Base-by-base conservation (phyloP, 129 eudicot genomes). In the Flaveria ramosissima region DNA sequence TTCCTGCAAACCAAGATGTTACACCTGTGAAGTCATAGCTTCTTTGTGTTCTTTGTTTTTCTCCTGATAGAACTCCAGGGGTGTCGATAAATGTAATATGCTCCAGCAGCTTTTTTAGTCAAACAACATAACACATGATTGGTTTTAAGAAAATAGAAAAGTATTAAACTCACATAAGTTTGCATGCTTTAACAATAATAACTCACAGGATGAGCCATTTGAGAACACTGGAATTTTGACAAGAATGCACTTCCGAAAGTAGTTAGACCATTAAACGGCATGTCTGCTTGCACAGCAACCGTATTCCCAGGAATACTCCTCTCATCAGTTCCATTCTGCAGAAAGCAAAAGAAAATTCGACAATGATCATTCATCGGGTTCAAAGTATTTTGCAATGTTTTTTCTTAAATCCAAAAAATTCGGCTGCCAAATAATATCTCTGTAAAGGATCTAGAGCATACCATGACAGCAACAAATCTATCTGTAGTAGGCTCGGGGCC, bases 401-500 rank as follows among this genome's bases (percentile, higher is more conserved):
- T 9, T 2, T 46, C 9, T 27, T 30, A 30, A 26, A 30, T 30
- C 43, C 69, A 15, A 63, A 32, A 30, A 30, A 0, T 6, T 30
- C 21, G 0, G 45, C 69, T 27, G 46, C 46, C 45, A 59, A 78
- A 39, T 20, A 45, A 5, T 39, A 6, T 39, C n/a, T 20, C 50
- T 2, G 16, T 21, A 62, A 50, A 47, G 17, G 42, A 12, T 73
- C 15, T 43, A 52, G 3, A 16, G 52, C 41, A 68, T 91, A 94
- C 98, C 98, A 94, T 94, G 66, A 91, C 97, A 66, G 86, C 96
- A 61, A 94, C 93, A 78, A 94, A 95, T 85, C 96, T 85, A 61
- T 95, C 99, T 8, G 99, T 95, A 14, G 99, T 95, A 62, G 99
- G 99, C 86, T 94, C 99, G 0, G 99, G 97, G 68, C 99, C 99